These are phyloP conservation scores for Hirschioporus abietinus DNA, from an alignment of 768 basidiomycete genomes.

Conservation along the genomic window DNA sequence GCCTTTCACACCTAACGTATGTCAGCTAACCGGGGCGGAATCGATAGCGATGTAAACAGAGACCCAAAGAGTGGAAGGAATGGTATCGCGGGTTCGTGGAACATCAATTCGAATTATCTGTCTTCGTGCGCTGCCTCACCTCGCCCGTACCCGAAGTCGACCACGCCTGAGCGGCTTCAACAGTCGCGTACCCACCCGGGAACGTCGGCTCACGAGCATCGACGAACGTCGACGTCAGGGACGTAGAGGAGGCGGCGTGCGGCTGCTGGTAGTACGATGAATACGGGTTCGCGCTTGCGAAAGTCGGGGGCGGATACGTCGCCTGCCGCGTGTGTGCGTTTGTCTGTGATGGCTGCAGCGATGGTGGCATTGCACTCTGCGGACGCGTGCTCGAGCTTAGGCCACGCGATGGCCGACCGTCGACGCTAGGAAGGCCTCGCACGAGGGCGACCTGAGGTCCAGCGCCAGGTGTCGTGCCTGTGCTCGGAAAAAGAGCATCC, in stretches of 20 bases:
- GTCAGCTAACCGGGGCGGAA: neutral
- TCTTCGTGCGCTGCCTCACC: neutral
- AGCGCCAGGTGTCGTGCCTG: neutral
- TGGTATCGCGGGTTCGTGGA: neutral
- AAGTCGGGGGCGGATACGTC: neutral
- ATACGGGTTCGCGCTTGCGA: neutral
- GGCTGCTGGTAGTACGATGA: neutral
- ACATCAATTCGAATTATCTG: neutral
- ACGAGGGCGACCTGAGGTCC: neutral
- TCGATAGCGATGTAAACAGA: neutral
- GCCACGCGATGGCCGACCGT: neutral
- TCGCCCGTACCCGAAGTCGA: neutral
- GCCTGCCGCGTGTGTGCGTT: neutral
- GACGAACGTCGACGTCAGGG: neutral
- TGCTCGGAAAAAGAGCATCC: neutral
- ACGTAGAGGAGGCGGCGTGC: neutral
- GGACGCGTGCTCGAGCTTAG: neutral
- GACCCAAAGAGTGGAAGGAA: neutral
- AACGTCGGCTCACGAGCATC: neutral
- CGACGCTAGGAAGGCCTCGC: neutral
- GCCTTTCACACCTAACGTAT: neutral
- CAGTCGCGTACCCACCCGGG: neutral
- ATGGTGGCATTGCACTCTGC: neutral
- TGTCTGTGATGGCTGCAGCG: neutral
- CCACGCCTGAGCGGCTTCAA: neutral